Evolutionary conservation across 768 basidiomycete species (phyloP), one percentile per base, ranked within the genome.

Genomic region (Pleurotus tuoliensis): DNA sequence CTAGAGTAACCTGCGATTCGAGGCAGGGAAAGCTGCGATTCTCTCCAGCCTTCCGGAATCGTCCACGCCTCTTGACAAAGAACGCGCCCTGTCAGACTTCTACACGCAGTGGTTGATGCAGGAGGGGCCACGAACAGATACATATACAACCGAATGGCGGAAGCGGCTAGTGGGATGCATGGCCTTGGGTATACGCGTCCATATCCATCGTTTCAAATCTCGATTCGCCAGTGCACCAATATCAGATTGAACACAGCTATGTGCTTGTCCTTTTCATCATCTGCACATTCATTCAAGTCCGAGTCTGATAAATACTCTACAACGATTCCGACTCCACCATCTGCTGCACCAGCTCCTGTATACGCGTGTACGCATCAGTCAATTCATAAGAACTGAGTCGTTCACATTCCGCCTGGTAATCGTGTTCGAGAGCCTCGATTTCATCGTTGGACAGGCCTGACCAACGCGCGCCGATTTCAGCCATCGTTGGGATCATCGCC

Each of bases 1-100:
- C n/a, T 63, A 94, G 92, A 89, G 82, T 66, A 94, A 94, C 66
- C 75, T 78, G 8, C 85, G 91, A n/a, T 93, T 92, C 66, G 83
- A 90, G 65, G 75, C 79, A 7, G 89, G 83, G 34, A 89, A 87
- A 69, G 69, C 77, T 20, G 76, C 81, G 8, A 73, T 83, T 18
- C 74, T 91, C 11, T 65, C 74, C 7, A 76, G 82, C 53, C 76
- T 90, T 24, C 85, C 86, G 0, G 65, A 74, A 7, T 69, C 75
- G 2, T 72, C 81, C 6, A 73, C 82, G 0, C 48, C 75, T 0
- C 73, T 82, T 43, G 81, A 82, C 64, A 84, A 78, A 63, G 90
- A 93, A 67, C 70, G 72, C n/a, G 84, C 86, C 0, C 74, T 92
- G 22, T 86, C 88, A 15, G 78, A 79, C 41, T 92, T 93, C 70